These are phyloP conservation scores for Sporothrix luriei DNA, from an alignment of 2,329 filamentous ascomycete species.

Conservation along the genomic window DNA sequence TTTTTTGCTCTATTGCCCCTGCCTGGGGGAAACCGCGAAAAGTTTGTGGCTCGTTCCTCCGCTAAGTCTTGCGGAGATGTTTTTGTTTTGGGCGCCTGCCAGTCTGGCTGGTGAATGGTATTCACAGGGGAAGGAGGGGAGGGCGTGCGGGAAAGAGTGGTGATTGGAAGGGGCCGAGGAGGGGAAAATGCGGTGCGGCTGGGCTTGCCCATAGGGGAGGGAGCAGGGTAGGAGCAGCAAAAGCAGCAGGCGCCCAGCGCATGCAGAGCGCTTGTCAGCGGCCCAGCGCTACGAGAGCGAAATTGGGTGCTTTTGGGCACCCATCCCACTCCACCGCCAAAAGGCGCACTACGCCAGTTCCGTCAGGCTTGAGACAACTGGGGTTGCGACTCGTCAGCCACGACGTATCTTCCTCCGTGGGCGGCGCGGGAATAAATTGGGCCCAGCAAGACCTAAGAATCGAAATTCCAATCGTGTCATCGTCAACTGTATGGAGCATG, in stretches of 20 bases:
- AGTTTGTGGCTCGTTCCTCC: conserved; percentile 3
- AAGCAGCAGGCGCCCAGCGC: not conserved
- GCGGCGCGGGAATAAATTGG: not conserved
- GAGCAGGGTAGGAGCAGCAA: conserved; percentile 6
- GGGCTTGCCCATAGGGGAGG: conserved; percentile 22
- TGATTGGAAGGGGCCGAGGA: conserved; percentile 27
- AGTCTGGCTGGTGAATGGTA: conserved; percentile 7
- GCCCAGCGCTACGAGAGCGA: not conserved
- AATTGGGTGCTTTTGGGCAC: conserved; percentile 25
- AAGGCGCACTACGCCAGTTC: conserved; percentile 30
- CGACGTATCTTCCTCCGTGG: not conserved
- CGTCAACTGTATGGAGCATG: not conserved
- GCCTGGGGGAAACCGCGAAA: not conserved
- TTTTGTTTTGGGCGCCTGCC: conserved; percentile 20
- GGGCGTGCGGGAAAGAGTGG: conserved; percentile 17
- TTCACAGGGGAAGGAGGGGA: conserved; percentile 28
- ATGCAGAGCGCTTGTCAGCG: conserved; percentile 15
- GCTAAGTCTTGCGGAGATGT: conserved; percentile 14
- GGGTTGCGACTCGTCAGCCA: conserved; percentile 26
- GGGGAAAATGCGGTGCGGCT: conserved; percentile 14
- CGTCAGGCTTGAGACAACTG: conserved; percentile 27
- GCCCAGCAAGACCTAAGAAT: conserved; percentile 1
- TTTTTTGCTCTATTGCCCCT: not conserved
- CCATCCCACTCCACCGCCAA: conserved; percentile 18
- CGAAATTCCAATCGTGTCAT: not conserved